Conservation (phyloP, 192 early-diverging fungal genomes). For the Entrophospora sp. region DNA sequence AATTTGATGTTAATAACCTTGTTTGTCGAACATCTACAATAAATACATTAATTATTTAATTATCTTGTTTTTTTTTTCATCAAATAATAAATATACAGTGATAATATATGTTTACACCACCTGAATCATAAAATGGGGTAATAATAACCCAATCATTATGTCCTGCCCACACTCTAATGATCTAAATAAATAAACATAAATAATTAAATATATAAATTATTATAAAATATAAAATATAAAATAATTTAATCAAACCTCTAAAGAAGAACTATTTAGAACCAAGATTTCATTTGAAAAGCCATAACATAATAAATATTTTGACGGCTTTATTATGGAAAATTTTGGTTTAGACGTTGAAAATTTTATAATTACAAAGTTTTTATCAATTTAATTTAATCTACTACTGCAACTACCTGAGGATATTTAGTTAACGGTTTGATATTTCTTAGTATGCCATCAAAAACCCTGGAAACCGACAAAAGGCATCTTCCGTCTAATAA, state of each 20-base stretch:
- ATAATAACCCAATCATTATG: constrained; percentile 48
- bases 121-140: constrained; percentile 37
- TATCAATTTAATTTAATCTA: too few species aligned
- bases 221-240: neutral
- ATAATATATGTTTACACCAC: constrained; percentile 25
- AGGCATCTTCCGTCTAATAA: constrained; percentile 43
- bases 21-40: constrained; percentile 27
- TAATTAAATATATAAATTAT: neutral
- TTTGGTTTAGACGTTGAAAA: too few species aligned
- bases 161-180: constrained; percentile 49
- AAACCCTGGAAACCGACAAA: constrained; percentile 29
- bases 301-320: constrained; percentile 44
- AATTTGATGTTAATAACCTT: constrained; percentile 36
- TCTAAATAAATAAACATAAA: constrained; percentile 16
- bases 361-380: too few species aligned
- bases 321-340: constrained; percentile 9
- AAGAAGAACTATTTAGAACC: constrained; percentile 39
- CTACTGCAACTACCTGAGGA: neutral
- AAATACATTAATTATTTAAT: neutral
- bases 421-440: constrained; percentile 30
- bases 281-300: constrained; percentile 43
- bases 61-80: neutral
- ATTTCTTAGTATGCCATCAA: constrained; percentile 38
- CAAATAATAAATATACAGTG: neutral
- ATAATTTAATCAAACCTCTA: constrained; percentile 27